These are phyloP conservation scores for Chaetothyriales sp. DNA, from an alignment of 2,329 filamentous ascomycete genomes.

Conservation along the genomic window DNA sequence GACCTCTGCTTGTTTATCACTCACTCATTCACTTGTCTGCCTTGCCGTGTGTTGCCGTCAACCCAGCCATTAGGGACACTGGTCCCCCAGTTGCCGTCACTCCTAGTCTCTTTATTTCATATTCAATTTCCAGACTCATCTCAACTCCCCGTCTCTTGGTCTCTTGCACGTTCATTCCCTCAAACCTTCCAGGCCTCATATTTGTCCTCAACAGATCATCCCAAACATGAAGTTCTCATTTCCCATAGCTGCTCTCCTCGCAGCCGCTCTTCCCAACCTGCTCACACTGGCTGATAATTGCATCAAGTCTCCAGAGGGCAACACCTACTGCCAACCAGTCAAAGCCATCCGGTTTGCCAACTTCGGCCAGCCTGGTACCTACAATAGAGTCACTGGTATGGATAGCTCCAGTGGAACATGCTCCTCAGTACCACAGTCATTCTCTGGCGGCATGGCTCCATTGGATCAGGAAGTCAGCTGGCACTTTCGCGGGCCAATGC, in stretches of 20 bases:
- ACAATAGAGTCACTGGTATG: conserved; percentile 51
- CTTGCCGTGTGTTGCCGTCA: background rate
- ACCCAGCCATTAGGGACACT: background rate
- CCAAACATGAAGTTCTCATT: background rate
- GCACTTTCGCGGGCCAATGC: conserved; percentile 56
- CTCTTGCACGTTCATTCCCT: background rate
- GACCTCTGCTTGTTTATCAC: background rate
- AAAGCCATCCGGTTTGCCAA: conserved; percentile 52
- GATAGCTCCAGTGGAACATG: conserved; percentile 36
- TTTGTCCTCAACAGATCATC: background rate
- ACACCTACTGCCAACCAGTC: conserved; percentile 46
- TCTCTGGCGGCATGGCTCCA: conserved; percentile 45
- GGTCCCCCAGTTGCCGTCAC: background rate
- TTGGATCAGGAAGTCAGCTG: conserved; percentile 56
- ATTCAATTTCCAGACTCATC: background rate
- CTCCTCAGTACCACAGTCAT: conserved; percentile 35
- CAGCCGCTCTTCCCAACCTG: background rate
- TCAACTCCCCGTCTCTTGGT: background rate
- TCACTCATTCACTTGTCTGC: background rate
- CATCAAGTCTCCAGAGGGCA: background rate
- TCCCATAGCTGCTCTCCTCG: background rate
- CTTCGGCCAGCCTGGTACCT: conserved; percentile 45
- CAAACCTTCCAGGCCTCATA: background rate
- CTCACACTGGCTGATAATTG: background rate
- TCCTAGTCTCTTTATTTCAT: background rate